Conservation (phyloP, 2,329 filamentous ascomycete genomes). For the Claviceps cyperi region DNA sequence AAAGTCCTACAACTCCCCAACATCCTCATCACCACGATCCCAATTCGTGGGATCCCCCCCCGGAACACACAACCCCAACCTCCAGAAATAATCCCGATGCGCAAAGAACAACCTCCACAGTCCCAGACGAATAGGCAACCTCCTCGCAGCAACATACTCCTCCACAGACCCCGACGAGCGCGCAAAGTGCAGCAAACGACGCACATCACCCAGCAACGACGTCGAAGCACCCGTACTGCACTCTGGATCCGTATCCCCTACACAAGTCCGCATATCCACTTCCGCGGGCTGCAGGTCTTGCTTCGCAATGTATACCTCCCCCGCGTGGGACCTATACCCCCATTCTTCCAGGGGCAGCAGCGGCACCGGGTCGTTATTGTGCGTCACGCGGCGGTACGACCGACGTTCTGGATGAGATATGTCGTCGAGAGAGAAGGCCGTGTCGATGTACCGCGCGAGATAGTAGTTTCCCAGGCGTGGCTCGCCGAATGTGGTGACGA, state of each 20-base stretch:
- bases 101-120: slow-evolving; percentile 91
- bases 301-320: slow-evolving; percentile 77
- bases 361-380: slow-evolving; percentile 76
- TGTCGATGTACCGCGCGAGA: slow-evolving; percentile 40
- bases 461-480: slow-evolving; percentile 50
- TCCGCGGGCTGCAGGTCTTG: slow-evolving; percentile 50
- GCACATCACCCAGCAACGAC: slow-evolving; percentile 15
- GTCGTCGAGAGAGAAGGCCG: slow-evolving; percentile 30
- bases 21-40: slow-evolving; percentile 23
- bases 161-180: slow-evolving; percentile 12
- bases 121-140: slow-evolving; percentile 46
- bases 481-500: slow-evolving; percentile 86
- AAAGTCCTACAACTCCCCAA: not conserved
- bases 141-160: slow-evolving; percentile 22
- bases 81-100: slow-evolving; percentile 94
- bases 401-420: slow-evolving; percentile 19
- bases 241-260: slow-evolving; percentile 51
- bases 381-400: slow-evolving; percentile 66
- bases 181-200: slow-evolving; percentile 13
- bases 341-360: slow-evolving; percentile 74
- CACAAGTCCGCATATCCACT: slow-evolving; percentile 56
- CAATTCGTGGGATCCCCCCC: slow-evolving; percentile 59
- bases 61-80: slow-evolving; percentile 77
- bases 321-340: slow-evolving; percentile 74
- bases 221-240: slow-evolving; percentile 54